Evolutionary conservation across 257 asterid species (phyloP).

Genomic region (Solanum chmielewskii): DNA sequence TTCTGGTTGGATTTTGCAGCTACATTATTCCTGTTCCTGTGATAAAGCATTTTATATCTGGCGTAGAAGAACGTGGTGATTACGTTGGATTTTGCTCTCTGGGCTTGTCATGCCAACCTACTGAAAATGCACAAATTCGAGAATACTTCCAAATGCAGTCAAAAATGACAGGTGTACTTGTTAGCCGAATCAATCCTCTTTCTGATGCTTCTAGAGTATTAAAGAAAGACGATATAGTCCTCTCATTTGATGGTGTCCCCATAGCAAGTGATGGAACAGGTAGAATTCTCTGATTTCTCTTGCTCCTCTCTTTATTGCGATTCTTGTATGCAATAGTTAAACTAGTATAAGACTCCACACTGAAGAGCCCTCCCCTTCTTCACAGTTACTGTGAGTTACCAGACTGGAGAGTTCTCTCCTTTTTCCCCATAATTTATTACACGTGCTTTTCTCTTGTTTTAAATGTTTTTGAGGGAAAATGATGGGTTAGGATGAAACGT

Average conservation of each 20-base stretch:
- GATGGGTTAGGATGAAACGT: neutral
- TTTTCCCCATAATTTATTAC: neutral
- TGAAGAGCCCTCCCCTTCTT: neutral
- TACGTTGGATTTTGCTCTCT: constrained; percentile 88
- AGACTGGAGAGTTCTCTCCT: neutral
- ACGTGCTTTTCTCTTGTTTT: neutral
- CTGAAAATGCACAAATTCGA: constrained; percentile 80
- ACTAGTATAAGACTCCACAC: neutral
- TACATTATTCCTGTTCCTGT: constrained; percentile 95
- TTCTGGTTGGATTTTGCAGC: constrained; percentile 22
- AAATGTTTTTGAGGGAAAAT: neutral
- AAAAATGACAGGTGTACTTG: constrained; percentile 76
- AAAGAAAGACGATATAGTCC: constrained; percentile 74
- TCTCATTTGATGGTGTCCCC: constrained; percentile 82
- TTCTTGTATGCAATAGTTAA: neutral
- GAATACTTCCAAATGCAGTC: constrained; percentile 61
- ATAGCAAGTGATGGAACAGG: constrained; percentile 98
- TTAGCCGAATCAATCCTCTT: constrained; percentile 69
- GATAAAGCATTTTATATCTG: constrained; percentile 73
- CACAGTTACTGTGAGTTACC: neutral
- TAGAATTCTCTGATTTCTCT: constrained; percentile 4
- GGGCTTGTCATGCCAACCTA: constrained; percentile 92
- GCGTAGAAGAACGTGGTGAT: constrained; percentile 82
- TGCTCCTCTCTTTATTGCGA: neutral
- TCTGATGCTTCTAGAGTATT: constrained; percentile 59